Evolutionary conservation across 306 rosid genomes (phyloP).

Genomic region (Vigna nakashimae): DNA sequence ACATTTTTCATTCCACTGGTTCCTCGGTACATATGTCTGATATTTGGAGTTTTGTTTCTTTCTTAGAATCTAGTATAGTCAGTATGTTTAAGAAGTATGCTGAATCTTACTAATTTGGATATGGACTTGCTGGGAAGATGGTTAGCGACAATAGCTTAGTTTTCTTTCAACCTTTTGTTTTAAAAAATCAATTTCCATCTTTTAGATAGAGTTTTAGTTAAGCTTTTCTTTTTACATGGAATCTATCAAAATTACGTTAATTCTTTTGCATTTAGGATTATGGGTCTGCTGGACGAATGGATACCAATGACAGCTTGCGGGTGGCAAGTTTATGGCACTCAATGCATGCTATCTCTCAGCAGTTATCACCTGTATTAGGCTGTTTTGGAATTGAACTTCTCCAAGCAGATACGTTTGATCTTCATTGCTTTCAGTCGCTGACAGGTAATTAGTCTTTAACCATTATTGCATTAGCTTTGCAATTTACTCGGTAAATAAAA

Average conservation of each 20-base stretch:
- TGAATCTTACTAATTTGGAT: constrained; percentile 17
- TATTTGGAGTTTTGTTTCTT: constrained; percentile 7
- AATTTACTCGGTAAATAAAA: constrained; percentile 4
- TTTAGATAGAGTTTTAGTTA: constrained; percentile 7
- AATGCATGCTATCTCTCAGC: constrained; percentile 98
- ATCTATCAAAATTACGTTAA: constrained; percentile 2
- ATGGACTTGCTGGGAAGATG: neutral
- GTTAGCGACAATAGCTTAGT: constrained; percentile 1
- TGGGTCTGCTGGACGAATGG: constrained; percentile 90
- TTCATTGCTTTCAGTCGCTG: constrained; percentile 90
- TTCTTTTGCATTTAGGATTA: constrained; percentile 60
- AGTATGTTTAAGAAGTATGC: constrained; percentile 17
- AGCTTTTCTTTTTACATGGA: neutral
- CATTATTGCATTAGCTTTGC: constrained; percentile 3
- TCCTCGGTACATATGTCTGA: constrained; percentile 1
- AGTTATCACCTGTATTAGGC: constrained; percentile 77
- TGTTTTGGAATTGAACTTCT: constrained; percentile 89
- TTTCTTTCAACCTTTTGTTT: neutral
- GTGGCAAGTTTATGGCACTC: constrained; percentile 98
- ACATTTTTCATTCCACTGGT: constrained; percentile 8
- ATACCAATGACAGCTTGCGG: constrained; percentile 91
- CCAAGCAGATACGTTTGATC: constrained; percentile 93
- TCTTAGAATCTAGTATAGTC: constrained; percentile 9
- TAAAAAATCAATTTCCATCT: neutral
- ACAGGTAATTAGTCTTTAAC: constrained; percentile 57